Percentiles rank a stretch among this genome's conserved stretches.
Conservation (phyloP, 1,284 basidiomycete species). For the Ceratobasidium sp. region DNA sequence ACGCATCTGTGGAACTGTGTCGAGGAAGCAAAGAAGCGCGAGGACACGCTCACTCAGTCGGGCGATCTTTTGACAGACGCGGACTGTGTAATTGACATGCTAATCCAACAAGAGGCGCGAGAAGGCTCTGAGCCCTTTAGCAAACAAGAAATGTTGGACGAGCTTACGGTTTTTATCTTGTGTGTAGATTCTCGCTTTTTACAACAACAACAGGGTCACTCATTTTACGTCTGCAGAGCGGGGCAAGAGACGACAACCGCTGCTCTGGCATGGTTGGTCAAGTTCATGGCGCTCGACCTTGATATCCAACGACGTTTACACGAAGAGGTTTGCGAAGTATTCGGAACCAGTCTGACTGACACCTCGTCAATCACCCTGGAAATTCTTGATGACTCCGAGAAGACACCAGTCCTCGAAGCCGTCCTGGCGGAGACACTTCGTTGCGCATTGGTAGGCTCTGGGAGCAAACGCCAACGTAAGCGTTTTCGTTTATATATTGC, state of each 20-base stretch:
- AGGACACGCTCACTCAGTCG: background rate
- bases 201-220: too few species aligned
- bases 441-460: background rate
- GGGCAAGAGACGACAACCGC: slow-evolving; percentile 14
- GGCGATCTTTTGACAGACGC: slow-evolving; percentile 2
- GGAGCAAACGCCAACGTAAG: background rate
- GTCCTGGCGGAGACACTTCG: background rate
- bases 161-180: slow-evolving; percentile 5
- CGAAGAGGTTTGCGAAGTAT: background rate
- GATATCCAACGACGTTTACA: background rate
- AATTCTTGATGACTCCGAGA: background rate
- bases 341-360: background rate
- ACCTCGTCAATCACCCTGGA: background rate
- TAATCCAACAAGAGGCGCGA: background rate
- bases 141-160: slow-evolving; percentile 3
- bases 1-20: background rate
- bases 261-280: background rate
- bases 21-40: background rate
- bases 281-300: background rate
- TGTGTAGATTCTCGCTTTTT: background rate
- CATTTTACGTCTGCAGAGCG: too few species aligned
- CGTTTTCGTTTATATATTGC: background rate
- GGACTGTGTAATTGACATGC: slow-evolving; percentile 31
- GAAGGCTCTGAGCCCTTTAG: slow-evolving; percentile 3
- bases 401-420: slow-evolving; percentile 11